phyloP scores from a whole-genome alignment of 2,329 filamentous ascomycete genomes.

The Aspergillus niger region DNA sequence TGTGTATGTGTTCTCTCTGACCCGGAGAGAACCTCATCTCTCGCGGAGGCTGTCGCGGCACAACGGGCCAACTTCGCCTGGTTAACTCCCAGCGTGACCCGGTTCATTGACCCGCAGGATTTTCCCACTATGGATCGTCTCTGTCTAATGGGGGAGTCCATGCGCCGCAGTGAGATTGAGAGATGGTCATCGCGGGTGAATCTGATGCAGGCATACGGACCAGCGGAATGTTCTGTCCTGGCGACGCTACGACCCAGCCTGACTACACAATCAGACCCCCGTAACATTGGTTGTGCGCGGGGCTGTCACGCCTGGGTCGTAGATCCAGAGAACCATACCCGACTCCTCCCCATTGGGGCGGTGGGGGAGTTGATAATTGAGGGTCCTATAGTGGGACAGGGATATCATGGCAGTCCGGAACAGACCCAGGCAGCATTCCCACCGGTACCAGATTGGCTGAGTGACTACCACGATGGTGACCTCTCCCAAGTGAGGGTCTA shows the following conservation, averaged over 20 bases:
- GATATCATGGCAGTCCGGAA: constrained; percentile 32
- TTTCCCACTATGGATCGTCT: background rate
- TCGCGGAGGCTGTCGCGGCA: constrained; percentile 48
- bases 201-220: background rate
- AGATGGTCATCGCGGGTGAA: background rate
- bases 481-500: constrained; percentile 13
- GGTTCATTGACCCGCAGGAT: background rate
- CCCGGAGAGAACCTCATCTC: constrained; percentile 46
- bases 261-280: background rate
- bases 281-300: constrained; percentile 18
- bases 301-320: constrained; percentile 27
- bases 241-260: background rate
- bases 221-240: background rate
- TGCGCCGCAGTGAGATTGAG: background rate
- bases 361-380: constrained; percentile 46
- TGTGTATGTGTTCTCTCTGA: constrained; percentile 58
- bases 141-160: background rate
- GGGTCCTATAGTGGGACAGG: constrained; percentile 40
- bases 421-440: constrained; percentile 30
- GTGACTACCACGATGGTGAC: background rate
- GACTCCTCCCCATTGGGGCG: constrained; percentile 37
- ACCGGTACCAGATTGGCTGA: constrained; percentile 20
- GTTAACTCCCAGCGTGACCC: background rate
- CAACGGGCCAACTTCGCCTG: constrained; percentile 46
- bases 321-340: constrained; percentile 21